Percentiles rank a stretch among this genome's conserved stretches.
Evolutionary conservation across 2,329 filamentous ascomycete genomes (phyloP).

Genomic region (Domatiomyces catenatus): DNA sequence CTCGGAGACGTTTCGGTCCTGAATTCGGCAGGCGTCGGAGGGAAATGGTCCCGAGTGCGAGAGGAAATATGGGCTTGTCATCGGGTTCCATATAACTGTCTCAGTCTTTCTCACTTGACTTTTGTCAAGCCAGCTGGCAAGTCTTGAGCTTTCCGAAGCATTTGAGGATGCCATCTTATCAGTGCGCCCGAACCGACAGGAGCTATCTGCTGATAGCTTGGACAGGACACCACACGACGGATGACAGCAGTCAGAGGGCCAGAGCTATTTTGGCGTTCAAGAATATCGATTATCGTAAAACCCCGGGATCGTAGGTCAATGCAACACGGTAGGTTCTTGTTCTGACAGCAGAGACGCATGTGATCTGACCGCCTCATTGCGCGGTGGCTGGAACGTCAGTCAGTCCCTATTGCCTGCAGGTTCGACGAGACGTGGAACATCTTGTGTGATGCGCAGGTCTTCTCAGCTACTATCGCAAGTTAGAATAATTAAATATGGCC

Average conservation of each 20-base stretch:
- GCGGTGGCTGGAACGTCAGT: conserved; percentile 19
- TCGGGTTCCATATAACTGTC: neutral
- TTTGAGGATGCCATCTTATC: no score
- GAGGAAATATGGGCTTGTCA: neutral
- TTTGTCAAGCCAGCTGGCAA: no score
- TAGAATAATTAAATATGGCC: conserved; percentile 91
- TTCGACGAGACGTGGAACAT: neutral
- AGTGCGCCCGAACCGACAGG: no score
- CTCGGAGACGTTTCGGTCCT: neutral
- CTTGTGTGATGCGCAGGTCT: conserved; percentile 1
- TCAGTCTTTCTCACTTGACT: neutral
- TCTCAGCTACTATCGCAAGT: conserved; percentile 45
- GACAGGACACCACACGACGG: neutral
- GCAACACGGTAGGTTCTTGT: neutral
- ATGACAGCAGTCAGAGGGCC: neutral
- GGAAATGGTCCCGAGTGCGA: neutral
- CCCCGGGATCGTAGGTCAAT: neutral
- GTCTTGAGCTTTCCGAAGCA: no score
- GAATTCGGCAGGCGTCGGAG: neutral
- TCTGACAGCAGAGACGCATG: neutral
- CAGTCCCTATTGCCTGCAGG: conserved; percentile 27
- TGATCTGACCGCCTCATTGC: conserved; percentile 2
- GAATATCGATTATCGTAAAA: neutral
- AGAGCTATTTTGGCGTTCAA: neutral
- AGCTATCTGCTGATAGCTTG: no score